A percentile compares a stretch with the other conserved stretches of the same genome.
These are phyloP conservation scores for Saksenaea vasiformis DNA, from an alignment of 371 early-diverging fungal species.

Conservation along the genomic window DNA sequence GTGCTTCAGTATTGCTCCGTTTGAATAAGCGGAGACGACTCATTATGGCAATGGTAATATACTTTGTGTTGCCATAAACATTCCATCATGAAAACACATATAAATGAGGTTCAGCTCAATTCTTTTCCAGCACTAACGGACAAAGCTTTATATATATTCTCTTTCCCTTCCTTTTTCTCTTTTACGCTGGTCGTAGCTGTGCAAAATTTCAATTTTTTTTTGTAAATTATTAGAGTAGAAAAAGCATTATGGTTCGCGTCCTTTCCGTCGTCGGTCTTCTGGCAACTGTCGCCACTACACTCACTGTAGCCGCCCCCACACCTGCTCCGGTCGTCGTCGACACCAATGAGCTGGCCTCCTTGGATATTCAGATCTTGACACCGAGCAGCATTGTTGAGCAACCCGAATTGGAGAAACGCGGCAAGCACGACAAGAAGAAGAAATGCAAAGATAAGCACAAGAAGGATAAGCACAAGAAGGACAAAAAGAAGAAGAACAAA, in stretches of 20 bases:
- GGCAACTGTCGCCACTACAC: not conserved
- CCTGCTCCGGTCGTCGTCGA: not conserved
- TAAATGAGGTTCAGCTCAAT: constrained; percentile 5
- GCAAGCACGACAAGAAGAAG: constrained; percentile 9
- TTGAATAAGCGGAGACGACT: not conserved
- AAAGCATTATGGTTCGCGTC: constrained; percentile 8
- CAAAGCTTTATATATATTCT: constrained; percentile 58
- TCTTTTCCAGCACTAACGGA: constrained; percentile 12
- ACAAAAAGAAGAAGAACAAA: constrained; percentile 8
- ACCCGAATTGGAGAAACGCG: constrained; percentile 1
- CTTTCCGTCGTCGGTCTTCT: constrained; percentile 3
- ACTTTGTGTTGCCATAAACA: constrained; percentile 12
- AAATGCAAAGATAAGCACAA: constrained; percentile 7
- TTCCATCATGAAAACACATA: constrained; percentile 4
- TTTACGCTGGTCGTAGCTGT: constrained; percentile 25
- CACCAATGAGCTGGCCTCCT: constrained; percentile 5
- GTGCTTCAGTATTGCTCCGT: not conserved
- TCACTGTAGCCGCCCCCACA: not conserved
- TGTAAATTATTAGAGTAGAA: constrained; percentile 5
- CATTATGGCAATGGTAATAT: not conserved
- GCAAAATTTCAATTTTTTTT: not conserved
- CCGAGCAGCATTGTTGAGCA: not conserved
- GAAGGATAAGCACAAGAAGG: constrained; percentile 9
- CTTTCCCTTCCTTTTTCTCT: constrained; percentile 25
- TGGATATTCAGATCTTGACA: not conserved